Evolutionary conservation across 129 eudicot genomes (phyloP).

Genomic region (Saussurea involucrata): DNA sequence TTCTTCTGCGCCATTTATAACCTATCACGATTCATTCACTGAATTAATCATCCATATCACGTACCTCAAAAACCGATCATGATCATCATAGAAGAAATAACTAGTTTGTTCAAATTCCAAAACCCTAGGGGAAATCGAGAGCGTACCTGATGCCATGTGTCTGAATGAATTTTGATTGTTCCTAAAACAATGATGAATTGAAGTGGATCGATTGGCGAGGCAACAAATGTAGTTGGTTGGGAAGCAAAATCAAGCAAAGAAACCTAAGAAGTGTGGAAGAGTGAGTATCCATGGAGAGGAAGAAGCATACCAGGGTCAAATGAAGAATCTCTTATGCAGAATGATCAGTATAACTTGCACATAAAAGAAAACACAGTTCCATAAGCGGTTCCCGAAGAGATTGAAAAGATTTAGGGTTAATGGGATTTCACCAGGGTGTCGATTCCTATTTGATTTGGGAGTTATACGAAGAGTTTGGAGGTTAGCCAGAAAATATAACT

Average conservation of each 20-base stretch:
- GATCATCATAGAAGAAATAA: conserved; percentile 1
- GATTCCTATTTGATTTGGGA: no score
- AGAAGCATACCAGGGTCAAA: no score
- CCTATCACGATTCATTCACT: background rate
- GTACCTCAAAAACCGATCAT: background rate
- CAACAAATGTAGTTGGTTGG: no score
- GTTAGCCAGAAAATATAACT: no score
- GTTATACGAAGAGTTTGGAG: no score
- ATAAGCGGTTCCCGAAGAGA: no score
- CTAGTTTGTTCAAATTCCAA: background rate
- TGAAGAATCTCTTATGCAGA: no score
- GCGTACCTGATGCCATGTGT: conserved; percentile 22
- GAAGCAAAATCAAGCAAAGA: background rate
- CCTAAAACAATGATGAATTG: background rate
- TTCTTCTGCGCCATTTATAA: conserved; percentile 28
- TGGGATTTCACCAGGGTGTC: no score
- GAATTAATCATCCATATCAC: background rate
- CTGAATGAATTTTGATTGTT: no score
- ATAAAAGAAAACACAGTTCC: no score
- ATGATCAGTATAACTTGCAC: no score
- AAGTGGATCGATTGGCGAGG: conserved; percentile 5
- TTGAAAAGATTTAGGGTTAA: no score
- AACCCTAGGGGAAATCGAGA: conserved; percentile 3
- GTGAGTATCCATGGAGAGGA: conserved; percentile 20
- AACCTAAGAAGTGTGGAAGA: conserved; percentile 17